These are phyloP conservation scores for Aegilops bicornis DNA, from an alignment of 176 grass and related monocot species.

Conservation along the genomic window DNA sequence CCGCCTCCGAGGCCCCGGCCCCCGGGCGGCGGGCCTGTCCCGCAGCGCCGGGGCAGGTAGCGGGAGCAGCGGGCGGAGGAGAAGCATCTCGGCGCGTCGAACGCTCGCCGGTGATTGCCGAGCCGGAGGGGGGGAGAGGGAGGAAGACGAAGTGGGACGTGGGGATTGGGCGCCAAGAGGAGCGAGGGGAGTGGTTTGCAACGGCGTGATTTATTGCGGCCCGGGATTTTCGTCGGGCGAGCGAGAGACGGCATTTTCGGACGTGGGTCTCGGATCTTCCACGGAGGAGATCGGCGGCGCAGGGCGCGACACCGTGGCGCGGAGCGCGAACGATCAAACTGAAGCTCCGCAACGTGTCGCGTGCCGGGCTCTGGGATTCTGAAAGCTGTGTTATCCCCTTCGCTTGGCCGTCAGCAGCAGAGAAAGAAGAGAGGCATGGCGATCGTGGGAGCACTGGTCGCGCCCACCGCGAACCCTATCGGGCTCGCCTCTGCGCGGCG, in stretches of 20 bases:
- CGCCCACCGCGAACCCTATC: slow-evolving; percentile 11
- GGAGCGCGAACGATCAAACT: too few species aligned
- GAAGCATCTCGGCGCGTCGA: slow-evolving; percentile 10
- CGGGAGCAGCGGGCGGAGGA: slow-evolving; percentile 16
- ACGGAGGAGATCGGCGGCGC: not conserved
- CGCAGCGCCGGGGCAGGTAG: not conserved
- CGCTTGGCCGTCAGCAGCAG: slow-evolving; percentile 33
- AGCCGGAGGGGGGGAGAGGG: not conserved
- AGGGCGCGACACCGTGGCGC: not conserved
- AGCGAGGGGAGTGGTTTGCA: slow-evolving; percentile 22
- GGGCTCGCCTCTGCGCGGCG: not conserved
- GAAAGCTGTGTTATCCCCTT: slow-evolving; percentile 50
- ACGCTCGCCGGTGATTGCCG: not conserved
- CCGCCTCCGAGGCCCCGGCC: not conserved
- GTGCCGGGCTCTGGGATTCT: not conserved
- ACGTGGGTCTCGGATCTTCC: not conserved
- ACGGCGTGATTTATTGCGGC: slow-evolving; percentile 32
- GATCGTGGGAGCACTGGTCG: slow-evolving; percentile 37
- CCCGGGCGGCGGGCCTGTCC: not conserved
- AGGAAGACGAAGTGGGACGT: too few species aligned
- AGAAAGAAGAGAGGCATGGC: slow-evolving; percentile 30
- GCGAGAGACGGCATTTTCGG: not conserved
- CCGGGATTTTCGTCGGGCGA: not conserved
- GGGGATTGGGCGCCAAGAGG: slow-evolving; percentile 50
- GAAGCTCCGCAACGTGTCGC: not conserved